phyloP scores from a whole-genome alignment of 352 stramenopile species.

The Phytophthora citricola region DNA sequence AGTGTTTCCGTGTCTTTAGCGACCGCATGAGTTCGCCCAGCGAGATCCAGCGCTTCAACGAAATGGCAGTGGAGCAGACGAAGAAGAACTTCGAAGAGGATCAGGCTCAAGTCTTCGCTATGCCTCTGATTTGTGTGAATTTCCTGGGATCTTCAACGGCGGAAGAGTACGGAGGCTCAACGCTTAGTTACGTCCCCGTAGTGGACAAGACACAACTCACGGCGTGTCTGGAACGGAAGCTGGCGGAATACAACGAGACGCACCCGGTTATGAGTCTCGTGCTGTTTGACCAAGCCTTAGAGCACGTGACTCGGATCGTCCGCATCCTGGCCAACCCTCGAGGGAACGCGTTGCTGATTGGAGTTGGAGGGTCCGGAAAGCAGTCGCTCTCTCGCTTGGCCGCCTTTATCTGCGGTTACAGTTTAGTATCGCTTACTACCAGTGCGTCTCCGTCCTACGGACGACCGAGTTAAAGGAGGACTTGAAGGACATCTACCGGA shows the following conservation, averaged over 20 bases:
- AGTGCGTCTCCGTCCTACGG: slow-evolving; percentile 64
- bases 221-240: slow-evolving; percentile 61
- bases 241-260: slow-evolving; percentile 92
- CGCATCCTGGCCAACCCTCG: slow-evolving; percentile 78
- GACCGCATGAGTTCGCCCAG: slow-evolving; percentile 84
- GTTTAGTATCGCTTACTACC: slow-evolving; percentile 69
- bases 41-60: slow-evolving; percentile 82
- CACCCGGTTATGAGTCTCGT: slow-evolving; percentile 94
- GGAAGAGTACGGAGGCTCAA: slow-evolving; percentile 6
- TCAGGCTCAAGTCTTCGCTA: slow-evolving; percentile 69
- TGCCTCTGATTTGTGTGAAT: slow-evolving; percentile 75
- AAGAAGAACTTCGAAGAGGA: slow-evolving; percentile 92
- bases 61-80: slow-evolving; percentile 84
- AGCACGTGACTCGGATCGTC: slow-evolving; percentile 90
- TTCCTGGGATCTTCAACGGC: slow-evolving; percentile 47
- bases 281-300: slow-evolving; percentile 92
- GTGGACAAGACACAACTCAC: slow-evolving; percentile 62
- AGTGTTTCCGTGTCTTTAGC: slow-evolving; percentile 92
- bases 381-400: slow-evolving; percentile 91
- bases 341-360: slow-evolving; percentile 88
- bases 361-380: slow-evolving; percentile 88
- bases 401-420: slow-evolving; percentile 87
- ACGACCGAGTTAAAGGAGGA: slow-evolving; percentile 88
- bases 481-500: slow-evolving; percentile 90
- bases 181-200: slow-evolving; percentile 59